Evolutionary conservation across 768 basidiomycete species (phyloP).

Genomic region (Xerocomellus intermedius): DNA sequence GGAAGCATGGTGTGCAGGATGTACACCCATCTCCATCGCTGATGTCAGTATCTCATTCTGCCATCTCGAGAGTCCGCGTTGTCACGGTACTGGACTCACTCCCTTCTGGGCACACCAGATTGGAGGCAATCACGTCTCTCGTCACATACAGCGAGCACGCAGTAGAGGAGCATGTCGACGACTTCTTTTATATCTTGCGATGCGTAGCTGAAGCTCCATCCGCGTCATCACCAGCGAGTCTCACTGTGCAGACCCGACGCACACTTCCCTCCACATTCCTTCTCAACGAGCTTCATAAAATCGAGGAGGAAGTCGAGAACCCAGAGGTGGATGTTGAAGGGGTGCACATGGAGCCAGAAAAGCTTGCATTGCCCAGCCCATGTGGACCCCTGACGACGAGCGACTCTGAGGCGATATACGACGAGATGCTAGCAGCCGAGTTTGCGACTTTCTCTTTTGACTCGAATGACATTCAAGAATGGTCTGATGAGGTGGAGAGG

Average conservation of each 20-base stretch:
- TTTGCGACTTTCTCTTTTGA: slow-evolving; percentile 9
- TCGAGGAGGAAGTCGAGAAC: neutral
- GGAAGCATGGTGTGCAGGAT: neutral
- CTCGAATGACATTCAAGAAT: slow-evolving; percentile 12
- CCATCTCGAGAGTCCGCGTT: neutral
- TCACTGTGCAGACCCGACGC: neutral
- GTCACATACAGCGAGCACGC: neutral
- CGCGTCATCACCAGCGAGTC: neutral
- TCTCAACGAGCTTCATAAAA: neutral
- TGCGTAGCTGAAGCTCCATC: neutral
- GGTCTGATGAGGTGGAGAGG: slow-evolving; percentile 15
- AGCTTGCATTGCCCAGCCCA: neutral
- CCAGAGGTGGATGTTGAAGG: neutral
- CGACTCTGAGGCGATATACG: slow-evolving; percentile 5
- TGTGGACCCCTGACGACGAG: neutral
- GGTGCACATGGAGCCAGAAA: neutral
- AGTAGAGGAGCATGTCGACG: neutral
- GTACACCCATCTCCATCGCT: neutral
- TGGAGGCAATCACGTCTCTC: neutral
- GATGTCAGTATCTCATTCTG: neutral
- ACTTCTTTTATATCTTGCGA: neutral
- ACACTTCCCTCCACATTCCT: neutral
- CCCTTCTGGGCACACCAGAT: neutral
- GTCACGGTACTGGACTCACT: neutral
- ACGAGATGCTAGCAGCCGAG: slow-evolving; percentile 10